Evolutionary conservation across 352 stramenopile species (phyloP), one percentile per base, ranked within the genome.

Genomic region (Globisporangium cederbergense): DNA sequence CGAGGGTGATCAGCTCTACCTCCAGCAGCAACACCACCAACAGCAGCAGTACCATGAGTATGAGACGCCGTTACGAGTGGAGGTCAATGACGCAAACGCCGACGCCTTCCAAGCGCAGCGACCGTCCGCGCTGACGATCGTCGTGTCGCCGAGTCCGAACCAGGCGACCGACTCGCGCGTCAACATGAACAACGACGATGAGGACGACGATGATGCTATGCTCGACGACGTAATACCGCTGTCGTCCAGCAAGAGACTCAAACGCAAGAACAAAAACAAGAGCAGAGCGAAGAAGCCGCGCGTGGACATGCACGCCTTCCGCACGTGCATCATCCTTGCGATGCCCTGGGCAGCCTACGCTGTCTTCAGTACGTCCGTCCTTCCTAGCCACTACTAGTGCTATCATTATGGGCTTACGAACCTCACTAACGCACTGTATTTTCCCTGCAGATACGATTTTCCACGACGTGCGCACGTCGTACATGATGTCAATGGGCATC

Each of bases 271-370:
- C 6, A 34, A 28, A 16, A 55, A 22, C 22, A 40, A 13, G 50
- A 59, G 5, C 20, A 30, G 46, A 14, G 4, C 16, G 25, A 60
- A 45, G 14, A 56, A 50, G 22, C 32, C 34, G 25, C 22, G 34
- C 10, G 40, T 47, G 30, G 63, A 73, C 45, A 50, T 73, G 63
- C 62, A 64, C 46, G 52, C 73, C 14, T 78, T 86, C 59, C 66
- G 71, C 61, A 89, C 79, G 45, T 90, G 84, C 59, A 75, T 91
- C 9, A 79, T 93, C 34, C 70, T 93, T 8, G 80, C 75, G 47
- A 83, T 91, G 76, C 84, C 84, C 3, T 93, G 82, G 82, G 75
- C 77, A 30, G 82, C 82, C 4, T 89, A 90, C 67, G 78, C 82
- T 10, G 76, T 90, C 25, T 68, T 93, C 43, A 83, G 83, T 90